Evolutionary conservation across 208 protist genomes (phyloP), one percentile per base, ranked within the genome.

Genomic region (Acanthamoeba sp.): DNA sequence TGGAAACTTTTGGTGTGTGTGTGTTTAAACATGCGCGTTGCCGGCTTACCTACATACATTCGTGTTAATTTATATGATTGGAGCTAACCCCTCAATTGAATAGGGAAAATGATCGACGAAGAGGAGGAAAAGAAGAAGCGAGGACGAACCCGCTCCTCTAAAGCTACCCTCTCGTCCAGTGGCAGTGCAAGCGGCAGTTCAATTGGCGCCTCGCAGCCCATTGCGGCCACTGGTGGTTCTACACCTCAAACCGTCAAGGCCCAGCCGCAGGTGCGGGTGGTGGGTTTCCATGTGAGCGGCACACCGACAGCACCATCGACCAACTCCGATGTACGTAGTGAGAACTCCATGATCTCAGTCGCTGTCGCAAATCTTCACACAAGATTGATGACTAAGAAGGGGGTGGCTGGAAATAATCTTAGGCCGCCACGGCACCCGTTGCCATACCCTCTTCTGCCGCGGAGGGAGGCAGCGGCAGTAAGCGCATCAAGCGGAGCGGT

Each of bases 41-140:
- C n/a, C n/a, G n/a, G n/a, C n/a, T n/a, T n/a, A n/a, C n/a, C 57
- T 27, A 40, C 69, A n/a, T 34, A 27, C 12, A 40, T 78, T 78
- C 34, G 24, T 78, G 24, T 40, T 40, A 36, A 34, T 78, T 16
- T 64, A 64, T 64, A n/a, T 64, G 16, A 24, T 64, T 16, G 57
- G 20, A 64, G 20, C 57, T 16, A 62, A 12, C n/a, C n/a, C n/a
- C n/a, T n/a, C n/a, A n/a, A 34, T 12, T 29, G 16, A 16, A 73
- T 32, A 84, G 73, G 73, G 16, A 84, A 84, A 84, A 84, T 84
- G 73, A 84, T 84, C 32, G 73, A 84, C n/a, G 73, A 84, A 18
- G 73, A 84, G 38, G 73, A 84, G 22, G 73, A 84, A 52, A 84
- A 84, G 38, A 84, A 84, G 73, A 84, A 84, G 40, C 22, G 73